These are phyloP conservation scores for Rhododendron mucronatum DNA, from an alignment of 148 eudicot genomes.

Conservation along the genomic window DNA sequence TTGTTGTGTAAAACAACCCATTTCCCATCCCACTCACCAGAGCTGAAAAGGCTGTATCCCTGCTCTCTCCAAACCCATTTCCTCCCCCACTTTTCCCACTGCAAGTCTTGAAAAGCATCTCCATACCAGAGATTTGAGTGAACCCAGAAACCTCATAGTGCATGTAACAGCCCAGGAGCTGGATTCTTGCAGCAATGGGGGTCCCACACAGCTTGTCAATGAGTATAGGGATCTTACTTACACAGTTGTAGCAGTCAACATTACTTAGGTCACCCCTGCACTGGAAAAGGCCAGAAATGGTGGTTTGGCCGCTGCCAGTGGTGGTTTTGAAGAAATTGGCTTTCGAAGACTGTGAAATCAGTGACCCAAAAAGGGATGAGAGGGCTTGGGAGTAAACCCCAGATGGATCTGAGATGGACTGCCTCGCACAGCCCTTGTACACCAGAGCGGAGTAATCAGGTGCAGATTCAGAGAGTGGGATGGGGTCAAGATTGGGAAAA, in stretches of 20 bases:
- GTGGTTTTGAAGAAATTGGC: slow-evolving; percentile 66
- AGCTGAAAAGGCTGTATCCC: slow-evolving; percentile 62
- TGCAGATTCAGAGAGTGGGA: slow-evolving; percentile 32
- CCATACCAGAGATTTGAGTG: slow-evolving; percentile 74
- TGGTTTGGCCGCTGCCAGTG: slow-evolving; percentile 51
- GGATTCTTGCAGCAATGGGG: slow-evolving; percentile 64
- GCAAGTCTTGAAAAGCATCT: slow-evolving; percentile 64
- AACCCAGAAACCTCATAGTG: slow-evolving; percentile 72
- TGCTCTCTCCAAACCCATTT: slow-evolving; percentile 57
- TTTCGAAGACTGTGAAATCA: slow-evolving; percentile 66
- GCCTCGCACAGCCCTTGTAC: slow-evolving; percentile 94
- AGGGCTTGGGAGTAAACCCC: slow-evolving; percentile 68
- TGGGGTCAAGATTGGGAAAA: slow-evolving; percentile 8
- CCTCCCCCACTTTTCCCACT: slow-evolving; percentile 45
- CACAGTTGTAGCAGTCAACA: slow-evolving; percentile 69
- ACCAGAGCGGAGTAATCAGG: slow-evolving; percentile 55
- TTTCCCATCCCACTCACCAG: slow-evolving; percentile 64
- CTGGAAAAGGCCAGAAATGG: slow-evolving; percentile 72
- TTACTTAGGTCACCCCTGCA: slow-evolving; percentile 80
- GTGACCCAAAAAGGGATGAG: slow-evolving; percentile 47
- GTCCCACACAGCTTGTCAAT: slow-evolving; percentile 74
- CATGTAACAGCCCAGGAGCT: slow-evolving; percentile 79
- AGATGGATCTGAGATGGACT: slow-evolving; percentile 73
- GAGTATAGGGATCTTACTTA: slow-evolving; percentile 54
- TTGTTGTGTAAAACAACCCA: slow-evolving; percentile 57